Conservation (phyloP, 441 rosid species). For the Gossypium schwendimanii region DNA sequence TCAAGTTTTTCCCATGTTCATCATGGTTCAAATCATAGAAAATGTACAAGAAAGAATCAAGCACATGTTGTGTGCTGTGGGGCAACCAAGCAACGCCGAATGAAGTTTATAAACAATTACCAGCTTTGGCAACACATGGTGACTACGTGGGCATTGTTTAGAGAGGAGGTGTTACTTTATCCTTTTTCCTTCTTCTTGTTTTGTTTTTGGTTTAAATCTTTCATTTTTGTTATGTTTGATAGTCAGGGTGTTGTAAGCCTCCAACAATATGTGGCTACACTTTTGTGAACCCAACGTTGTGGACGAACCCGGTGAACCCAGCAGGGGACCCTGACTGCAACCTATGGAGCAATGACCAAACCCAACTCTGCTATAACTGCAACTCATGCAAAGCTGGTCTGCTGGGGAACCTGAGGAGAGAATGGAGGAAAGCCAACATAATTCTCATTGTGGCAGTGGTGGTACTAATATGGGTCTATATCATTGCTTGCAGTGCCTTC, state of each 20-base stretch:
- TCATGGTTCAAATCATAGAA: background rate
- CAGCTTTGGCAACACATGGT: too few species aligned
- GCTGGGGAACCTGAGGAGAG: conserved; percentile 45
- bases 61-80: background rate
- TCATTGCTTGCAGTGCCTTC: conserved; percentile 81
- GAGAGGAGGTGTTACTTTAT: background rate
- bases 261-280: conserved; percentile 53
- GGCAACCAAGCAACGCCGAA: too few species aligned
- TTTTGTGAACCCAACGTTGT: conserved; percentile 48
- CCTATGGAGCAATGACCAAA: conserved; percentile 58
- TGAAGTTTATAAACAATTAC: too few species aligned
- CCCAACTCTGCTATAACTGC: conserved; percentile 58
- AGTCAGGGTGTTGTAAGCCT: conserved; percentile 79
- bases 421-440: conserved; percentile 68
- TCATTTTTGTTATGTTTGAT: conserved; percentile 5
- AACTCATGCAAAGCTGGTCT: conserved; percentile 58
- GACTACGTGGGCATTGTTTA: too few species aligned
- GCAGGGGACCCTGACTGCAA: conserved; percentile 51
- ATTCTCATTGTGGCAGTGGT: conserved; percentile 68
- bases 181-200: background rate
- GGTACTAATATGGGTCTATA: conserved; percentile 69
- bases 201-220: background rate
- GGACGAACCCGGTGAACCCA: conserved; percentile 50
- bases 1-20: background rate
- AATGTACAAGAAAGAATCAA: background rate